Base-by-base conservation (phyloP, 2,329 filamentous ascomycete genomes). In the Verticillium zaregamsianum region DNA sequence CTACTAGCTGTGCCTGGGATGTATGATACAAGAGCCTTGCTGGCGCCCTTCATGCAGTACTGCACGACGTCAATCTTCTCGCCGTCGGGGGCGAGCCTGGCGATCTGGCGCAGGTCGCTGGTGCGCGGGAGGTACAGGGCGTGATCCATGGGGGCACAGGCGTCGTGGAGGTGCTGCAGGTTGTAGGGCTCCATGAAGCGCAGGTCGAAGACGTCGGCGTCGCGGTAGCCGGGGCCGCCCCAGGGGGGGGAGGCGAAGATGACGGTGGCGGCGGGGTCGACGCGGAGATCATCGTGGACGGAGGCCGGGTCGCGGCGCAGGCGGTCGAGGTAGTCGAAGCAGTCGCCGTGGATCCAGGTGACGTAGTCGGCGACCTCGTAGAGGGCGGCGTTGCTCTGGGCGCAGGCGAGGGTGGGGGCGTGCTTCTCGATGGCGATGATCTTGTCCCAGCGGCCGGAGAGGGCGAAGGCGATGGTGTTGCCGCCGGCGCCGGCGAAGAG, bases 391-490 rank as follows among this genome's bases (percentile, higher is more conserved):
- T 99, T 99, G 73, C 96, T 88, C 77, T 96, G 93, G 31, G 93
- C 95, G 75, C 96, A 99, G 55, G 89, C 88, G 7, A 99, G 83
- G 1, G 91, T 92, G 11, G 87, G 84, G 3, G 88, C 80, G 69
- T 98, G 89, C 68, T 89, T 90, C 77, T 99, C 95, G 67, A 99
- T 90, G 52, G 91, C 92, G 72, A 98, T 92, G 66, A 99, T 86
- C 66, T 86, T 88, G 59, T 88, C 85, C 90, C 92, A 99, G 65
- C 88, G 86, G 23, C 84, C 86, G 0, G 89, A 91, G 11, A 88
- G 83, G 20, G 95, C 94, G 68, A 99, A 96, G n/a, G 93, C 92
- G 68, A 99, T 98, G 28, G 90, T 86, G 73, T 99, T 99, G 60
- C 93, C 95, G 40, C 96, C 95, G 1, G 91, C 93, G 54, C 95